Evolutionary conservation across 2,329 filamentous ascomycete species (phyloP), one percentile per base, ranked within the genome.

Genomic region (Colletotrichum tofieldiae): DNA sequence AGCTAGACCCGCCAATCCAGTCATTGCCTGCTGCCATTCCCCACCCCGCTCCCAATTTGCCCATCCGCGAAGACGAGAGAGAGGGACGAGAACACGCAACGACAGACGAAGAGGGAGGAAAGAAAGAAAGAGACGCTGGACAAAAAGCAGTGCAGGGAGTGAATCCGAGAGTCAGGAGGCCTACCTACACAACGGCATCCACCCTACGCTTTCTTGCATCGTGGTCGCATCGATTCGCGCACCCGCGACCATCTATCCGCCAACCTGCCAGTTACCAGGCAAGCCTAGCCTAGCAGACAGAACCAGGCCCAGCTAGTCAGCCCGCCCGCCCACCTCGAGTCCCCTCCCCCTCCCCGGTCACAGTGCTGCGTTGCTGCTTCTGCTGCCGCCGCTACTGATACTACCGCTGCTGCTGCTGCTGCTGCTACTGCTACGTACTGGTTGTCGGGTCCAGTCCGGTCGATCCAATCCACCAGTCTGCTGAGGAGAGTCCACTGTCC

Each of bases 381-480:
- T 67, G 64, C 35, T 61, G 55, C 55, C 54, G 64, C 23, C 32
- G 64, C 64, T 56, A 56, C 64, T 66, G 54, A 59, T 66, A 52
- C 41, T 32, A 32, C 29, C 29, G 29, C 29, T 32, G 29, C 29
- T 32, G 6, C 29, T 32, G 29, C 29, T 32, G 54, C 26, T 47
- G 43, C 47, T 63, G 23, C 45, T 49, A 23, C 64, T 39, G 18
- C 55, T 60, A 71, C 68, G 65, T 72, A 59, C 58, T 67, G 64
- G 45, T 59, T 62, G 59, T 69, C 69, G 69, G 69, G 69, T 72
- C 69, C 69, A 69, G 65, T 72, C 69, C 65, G 69, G 69, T 72
- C 69, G 69, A 72, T 72, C 69, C 65, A 73, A 67, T 67, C 67
- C 63, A 66, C 71, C 71, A 70, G 67, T 71, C 71, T 71, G 67